Evolutionary conservation across 305 asterid genomes (phyloP).

Genomic region (Rubia tinctorum): DNA sequence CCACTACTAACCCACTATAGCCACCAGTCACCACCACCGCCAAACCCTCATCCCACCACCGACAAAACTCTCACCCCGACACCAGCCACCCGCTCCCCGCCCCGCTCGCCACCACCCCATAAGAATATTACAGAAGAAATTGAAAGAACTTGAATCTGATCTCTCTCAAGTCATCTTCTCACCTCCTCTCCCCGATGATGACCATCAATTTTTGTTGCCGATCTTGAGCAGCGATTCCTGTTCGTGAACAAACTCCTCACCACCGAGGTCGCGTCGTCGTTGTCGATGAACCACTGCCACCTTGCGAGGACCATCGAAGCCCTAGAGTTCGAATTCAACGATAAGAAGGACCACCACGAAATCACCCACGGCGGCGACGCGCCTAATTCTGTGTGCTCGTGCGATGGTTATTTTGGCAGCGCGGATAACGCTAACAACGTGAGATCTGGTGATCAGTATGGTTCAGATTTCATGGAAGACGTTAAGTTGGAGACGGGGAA

Average conservation of each 20-base stretch:
- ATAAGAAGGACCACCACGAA: constrained; percentile 26
- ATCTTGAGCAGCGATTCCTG: constrained; percentile 30
- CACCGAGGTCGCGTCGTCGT: constrained; percentile 30
- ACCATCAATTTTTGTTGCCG: constrained; percentile 24
- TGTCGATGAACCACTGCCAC: constrained; percentile 28
- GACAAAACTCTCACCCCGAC: too few species aligned
- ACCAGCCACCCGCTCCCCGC: too few species aligned
- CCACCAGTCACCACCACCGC: too few species aligned
- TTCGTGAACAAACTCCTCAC: constrained; percentile 40
- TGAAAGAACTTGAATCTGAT: constrained; percentile 43
- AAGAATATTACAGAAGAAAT: too few species aligned
- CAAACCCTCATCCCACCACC: too few species aligned
- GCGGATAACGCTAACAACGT: neutral
- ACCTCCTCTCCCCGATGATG: constrained; percentile 20
- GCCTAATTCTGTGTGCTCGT: constrained; percentile 32
- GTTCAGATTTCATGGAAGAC: neutral
- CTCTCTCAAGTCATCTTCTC: constrained; percentile 22
- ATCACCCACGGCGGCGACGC: neutral
- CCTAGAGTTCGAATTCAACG: constrained; percentile 28
- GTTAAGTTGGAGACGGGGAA: neutral
- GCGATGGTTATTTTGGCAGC: constrained; percentile 26
- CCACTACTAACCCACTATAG: too few species aligned
- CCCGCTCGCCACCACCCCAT: too few species aligned
- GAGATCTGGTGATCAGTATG: neutral
- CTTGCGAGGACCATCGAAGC: constrained; percentile 25